Base-by-base conservation (phyloP, 176 grass and related monocot genomes). In the Echinochloa phyllopogon region DNA sequence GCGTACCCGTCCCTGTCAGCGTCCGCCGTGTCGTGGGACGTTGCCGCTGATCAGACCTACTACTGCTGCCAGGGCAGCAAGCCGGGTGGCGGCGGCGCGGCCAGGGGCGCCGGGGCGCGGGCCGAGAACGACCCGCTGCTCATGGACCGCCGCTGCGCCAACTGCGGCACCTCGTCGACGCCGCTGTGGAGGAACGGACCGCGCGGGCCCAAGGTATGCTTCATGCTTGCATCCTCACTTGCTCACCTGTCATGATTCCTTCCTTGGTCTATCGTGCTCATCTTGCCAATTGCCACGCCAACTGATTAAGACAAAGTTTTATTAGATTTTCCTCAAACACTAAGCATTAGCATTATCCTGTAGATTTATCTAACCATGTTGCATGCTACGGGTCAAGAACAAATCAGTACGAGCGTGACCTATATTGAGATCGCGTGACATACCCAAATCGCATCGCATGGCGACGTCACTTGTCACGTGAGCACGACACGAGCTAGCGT, bases 141-240 rank as follows among this genome's bases (percentile, higher is more conserved):
- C 13, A 4, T 69, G 0, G 89, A 91, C 57, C 91, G 96, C 24
- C 86, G 93, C 69, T 99, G 96, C 86, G 93, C 93, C 52, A 99
- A 99, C 89, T 99, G 96, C 79, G 93, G 91, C 83, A 99, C 96
- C 21, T 73, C 93, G 68, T 99, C 96, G 0, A 99, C 96, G 43
- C 96, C 96, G 16, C 93, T 99, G 29, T 99, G 96, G 96, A 49
- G 96, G 50, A 99, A 99, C 62, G 96, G 96, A 2, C 96, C 96
- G 10, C 89, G 91, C 2, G 96, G 96, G 4, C 96, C 96, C 16
- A 99, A 99, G 93, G 96, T 95, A 83, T 3, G 2, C 0, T 4
- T 25, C 29, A 33, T 33, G 29, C 29, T 33, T 5, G 37, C 12
- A 4, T 43, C 63, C 16, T 41, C 21, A 50, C 6, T 63, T 33